Conservation (phyloP, 2,329 filamentous ascomycete species). For the Apiospora kogelbergensis region DNA sequence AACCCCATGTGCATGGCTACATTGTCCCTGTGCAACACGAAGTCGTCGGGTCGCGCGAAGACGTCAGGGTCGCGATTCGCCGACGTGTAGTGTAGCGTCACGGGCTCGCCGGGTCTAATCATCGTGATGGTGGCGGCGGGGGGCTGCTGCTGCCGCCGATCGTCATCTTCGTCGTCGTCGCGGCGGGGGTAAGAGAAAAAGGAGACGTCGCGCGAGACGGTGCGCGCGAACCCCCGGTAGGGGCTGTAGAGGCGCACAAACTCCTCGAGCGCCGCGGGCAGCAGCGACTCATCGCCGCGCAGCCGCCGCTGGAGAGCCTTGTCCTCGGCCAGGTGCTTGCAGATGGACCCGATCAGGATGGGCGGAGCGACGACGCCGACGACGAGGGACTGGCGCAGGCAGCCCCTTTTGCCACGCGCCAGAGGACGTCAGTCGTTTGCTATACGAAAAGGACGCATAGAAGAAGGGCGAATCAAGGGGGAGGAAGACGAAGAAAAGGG, state of each 20-base stretch:
- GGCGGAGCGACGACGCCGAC: slow-evolving; percentile 19
- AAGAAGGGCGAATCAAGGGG: too few species aligned
- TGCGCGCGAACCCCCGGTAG: slow-evolving; percentile 15
- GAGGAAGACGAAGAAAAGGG: background rate
- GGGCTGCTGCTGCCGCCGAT: too few species aligned
- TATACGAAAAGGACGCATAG: background rate
- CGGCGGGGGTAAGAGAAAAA: too few species aligned
- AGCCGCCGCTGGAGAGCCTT: slow-evolving; percentile 17
- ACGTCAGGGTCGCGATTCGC: slow-evolving; percentile 21
- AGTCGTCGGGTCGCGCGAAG: slow-evolving; percentile 20
- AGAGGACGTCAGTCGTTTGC: too few species aligned
- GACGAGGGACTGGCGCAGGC: slow-evolving; percentile 20
- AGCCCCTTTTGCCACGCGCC: slow-evolving; percentile 14
- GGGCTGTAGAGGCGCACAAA: slow-evolving; percentile 22
- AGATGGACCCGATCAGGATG: slow-evolving; percentile 21
- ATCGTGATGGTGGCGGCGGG: slow-evolving; percentile 11
- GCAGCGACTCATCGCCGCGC: slow-evolving; percentile 17
- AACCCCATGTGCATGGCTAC: slow-evolving; percentile 21
- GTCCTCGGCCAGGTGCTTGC: slow-evolving; percentile 19
- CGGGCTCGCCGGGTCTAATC: slow-evolving; percentile 17
- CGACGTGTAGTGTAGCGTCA: slow-evolving; percentile 20
- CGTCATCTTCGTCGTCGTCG: too few species aligned
- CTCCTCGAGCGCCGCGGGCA: slow-evolving; percentile 22
- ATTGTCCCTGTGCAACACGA: slow-evolving; percentile 19
- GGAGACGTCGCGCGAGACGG: background rate